Conservation (phyloP, 73 alveolate genomes). For the Tetrahymena thermophila region DNA sequence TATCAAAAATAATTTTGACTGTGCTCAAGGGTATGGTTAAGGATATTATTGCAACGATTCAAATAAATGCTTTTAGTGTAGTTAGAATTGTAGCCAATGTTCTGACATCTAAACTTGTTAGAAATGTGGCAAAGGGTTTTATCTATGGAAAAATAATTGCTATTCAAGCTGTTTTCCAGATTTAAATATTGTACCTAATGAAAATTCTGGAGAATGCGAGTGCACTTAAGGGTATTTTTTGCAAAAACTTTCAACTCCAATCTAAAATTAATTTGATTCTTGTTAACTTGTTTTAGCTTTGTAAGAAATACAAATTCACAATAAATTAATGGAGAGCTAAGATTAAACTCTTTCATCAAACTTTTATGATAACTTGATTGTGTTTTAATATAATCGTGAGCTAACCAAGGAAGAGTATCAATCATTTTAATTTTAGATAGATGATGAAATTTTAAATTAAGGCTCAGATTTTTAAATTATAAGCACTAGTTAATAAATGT, state of each 20-base stretch:
- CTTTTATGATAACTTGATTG: not conserved
- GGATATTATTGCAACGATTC: not conserved
- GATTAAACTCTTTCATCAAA: not conserved
- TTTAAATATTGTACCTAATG: not conserved
- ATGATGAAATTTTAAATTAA: too few species aligned
- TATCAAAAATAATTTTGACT: not conserved
- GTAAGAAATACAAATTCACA: not conserved
- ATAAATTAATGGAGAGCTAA: not conserved
- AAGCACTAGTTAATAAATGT: not conserved
- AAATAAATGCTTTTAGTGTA: not conserved
- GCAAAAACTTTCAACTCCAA: not conserved
- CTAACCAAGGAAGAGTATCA: not conserved
- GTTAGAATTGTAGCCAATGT: not conserved
- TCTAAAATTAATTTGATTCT: too few species aligned
- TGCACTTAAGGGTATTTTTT: not conserved
- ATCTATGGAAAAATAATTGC: not conserved
- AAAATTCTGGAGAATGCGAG: not conserved
- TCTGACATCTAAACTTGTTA: not conserved
- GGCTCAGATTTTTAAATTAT: not conserved
- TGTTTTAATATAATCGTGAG: not conserved
- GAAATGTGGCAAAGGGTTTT: not conserved
- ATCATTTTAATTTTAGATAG: not conserved
- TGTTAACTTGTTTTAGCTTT: not conserved
- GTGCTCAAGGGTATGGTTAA: not conserved
- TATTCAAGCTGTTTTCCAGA: not conserved